Evolutionary conservation across 805 yeast genomes (phyloP).

Genomic region (Ogataea thermomethanolica): DNA sequence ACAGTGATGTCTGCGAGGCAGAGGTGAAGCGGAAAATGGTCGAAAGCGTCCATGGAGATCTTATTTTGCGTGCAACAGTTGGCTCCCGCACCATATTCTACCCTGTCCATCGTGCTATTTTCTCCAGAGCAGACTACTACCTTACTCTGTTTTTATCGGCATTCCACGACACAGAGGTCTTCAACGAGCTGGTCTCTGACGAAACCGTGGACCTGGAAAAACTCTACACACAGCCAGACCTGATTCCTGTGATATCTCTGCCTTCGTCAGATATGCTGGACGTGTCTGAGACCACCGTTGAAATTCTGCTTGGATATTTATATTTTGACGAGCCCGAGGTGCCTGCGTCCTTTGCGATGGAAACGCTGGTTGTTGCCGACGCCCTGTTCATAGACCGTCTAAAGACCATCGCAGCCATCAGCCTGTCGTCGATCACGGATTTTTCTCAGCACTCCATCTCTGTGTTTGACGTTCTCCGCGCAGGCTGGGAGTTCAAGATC

Average conservation of each 20-base stretch:
- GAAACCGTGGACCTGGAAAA: slow-evolving; percentile 21
- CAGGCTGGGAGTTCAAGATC: slow-evolving; percentile 66
- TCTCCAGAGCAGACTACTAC: slow-evolving; percentile 61
- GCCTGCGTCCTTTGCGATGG: slow-evolving; percentile 49
- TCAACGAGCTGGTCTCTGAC: slow-evolving; percentile 16
- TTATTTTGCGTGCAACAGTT: slow-evolving; percentile 37
- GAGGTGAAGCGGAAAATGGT: slow-evolving; percentile 26
- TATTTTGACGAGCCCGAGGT: slow-evolving; percentile 60
- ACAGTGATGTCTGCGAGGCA: slow-evolving; percentile 15
- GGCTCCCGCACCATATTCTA: slow-evolving; percentile 36
- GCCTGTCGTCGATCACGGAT: slow-evolving; percentile 34
- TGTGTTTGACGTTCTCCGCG: slow-evolving; percentile 54
- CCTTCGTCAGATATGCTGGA: slow-evolving; percentile 15
- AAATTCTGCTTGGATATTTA: slow-evolving; percentile 49
- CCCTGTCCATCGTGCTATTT: slow-evolving; percentile 62
- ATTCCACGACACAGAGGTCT: slow-evolving; percentile 28
- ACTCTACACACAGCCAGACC: slow-evolving; percentile 11
- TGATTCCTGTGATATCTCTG: slow-evolving; percentile 22
- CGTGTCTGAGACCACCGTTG: slow-evolving; percentile 22
- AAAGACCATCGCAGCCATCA: slow-evolving; percentile 59
- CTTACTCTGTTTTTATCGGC: slow-evolving; percentile 57
- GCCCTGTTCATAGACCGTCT: slow-evolving; percentile 56
- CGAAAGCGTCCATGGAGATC: slow-evolving; percentile 42
- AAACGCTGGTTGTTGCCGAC: slow-evolving; percentile 58
- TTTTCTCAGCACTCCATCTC: slow-evolving; percentile 30